phyloP scores from a whole-genome alignment of 805 yeast genomes.

The Debaryomyces hansenii region DNA sequence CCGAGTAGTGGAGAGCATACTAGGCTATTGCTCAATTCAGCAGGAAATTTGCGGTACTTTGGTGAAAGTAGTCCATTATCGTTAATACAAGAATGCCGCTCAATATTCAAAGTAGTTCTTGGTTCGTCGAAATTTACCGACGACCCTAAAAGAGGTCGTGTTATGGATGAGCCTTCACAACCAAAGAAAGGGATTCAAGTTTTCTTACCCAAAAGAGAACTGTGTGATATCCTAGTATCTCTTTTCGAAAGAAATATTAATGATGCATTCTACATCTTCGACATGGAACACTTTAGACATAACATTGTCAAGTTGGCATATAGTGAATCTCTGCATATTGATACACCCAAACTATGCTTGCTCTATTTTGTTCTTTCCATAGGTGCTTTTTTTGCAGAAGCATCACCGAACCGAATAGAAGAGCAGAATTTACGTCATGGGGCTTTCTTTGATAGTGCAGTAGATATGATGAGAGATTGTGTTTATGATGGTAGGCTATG shows the following conservation, averaged over 20 bases:
- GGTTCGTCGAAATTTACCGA: slow-evolving; percentile 36
- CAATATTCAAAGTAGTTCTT: slow-evolving; percentile 28
- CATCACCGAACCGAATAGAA: slow-evolving; percentile 24
- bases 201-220: neutral
- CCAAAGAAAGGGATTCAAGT: slow-evolving; percentile 14
- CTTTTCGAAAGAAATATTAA: slow-evolving; percentile 39
- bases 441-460: slow-evolving; percentile 35
- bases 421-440: slow-evolving; percentile 10
- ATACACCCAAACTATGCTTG: slow-evolving; percentile 28
- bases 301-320: slow-evolving; percentile 30
- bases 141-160: slow-evolving; percentile 39
- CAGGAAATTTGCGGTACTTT: slow-evolving; percentile 36
- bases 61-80: slow-evolving; percentile 46
- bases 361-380: slow-evolving; percentile 41
- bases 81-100: slow-evolving; percentile 39
- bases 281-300: slow-evolving; percentile 29
- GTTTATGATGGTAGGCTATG: slow-evolving; percentile 41
- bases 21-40: slow-evolving; percentile 32
- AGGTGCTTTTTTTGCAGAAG: slow-evolving; percentile 39
- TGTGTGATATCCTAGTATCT: slow-evolving; percentile 8
- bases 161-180: slow-evolving; percentile 3
- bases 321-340: slow-evolving; percentile 22
- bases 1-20: slow-evolving; percentile 19
- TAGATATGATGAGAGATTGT: slow-evolving; percentile 25
- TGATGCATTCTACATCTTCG: slow-evolving; percentile 39